Conservation (phyloP, 2,329 filamentous ascomycete species). For the Apiospora kogelbergensis region DNA sequence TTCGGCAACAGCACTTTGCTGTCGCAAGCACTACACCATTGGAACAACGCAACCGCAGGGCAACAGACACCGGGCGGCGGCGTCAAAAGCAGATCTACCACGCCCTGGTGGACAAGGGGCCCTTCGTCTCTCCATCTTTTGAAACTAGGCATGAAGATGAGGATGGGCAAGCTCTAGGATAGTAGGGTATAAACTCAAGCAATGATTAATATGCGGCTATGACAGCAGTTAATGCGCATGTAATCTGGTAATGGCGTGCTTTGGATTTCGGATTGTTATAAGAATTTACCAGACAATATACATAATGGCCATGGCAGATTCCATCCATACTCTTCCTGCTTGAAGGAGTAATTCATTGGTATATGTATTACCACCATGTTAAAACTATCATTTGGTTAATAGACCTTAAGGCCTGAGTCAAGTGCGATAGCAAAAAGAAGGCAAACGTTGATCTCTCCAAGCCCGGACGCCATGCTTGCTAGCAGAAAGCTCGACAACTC, state of each 20-base stretch:
- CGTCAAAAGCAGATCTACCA: background rate
- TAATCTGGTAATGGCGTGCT: too few relatives aligned
- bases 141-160: constrained; percentile 2
- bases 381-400: too few relatives aligned
- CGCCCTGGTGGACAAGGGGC: constrained; percentile 1
- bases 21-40: constrained; percentile 36
- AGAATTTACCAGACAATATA: too few relatives aligned
- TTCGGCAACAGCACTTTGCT: constrained; percentile 41
- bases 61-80: background rate
- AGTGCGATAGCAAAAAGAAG: too few relatives aligned
- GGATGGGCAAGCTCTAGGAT: background rate
- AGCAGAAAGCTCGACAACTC: background rate
- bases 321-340: too few relatives aligned
- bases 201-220: background rate
- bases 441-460: background rate
- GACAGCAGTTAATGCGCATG: too few relatives aligned
- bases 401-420: too few relatives aligned
- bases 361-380: too few relatives aligned
- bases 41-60: constrained; percentile 18
- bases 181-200: background rate
- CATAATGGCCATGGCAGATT: too few relatives aligned
- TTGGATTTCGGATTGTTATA: too few relatives aligned
- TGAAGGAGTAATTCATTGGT: too few relatives aligned
- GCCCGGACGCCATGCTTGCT: background rate
- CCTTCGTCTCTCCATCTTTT: background rate